Evolutionary conservation across 1,284 basidiomycete species (phyloP), one percentile per base, ranked within the genome.

Genomic region (Austroboletus novae-zelandiae): DNA sequence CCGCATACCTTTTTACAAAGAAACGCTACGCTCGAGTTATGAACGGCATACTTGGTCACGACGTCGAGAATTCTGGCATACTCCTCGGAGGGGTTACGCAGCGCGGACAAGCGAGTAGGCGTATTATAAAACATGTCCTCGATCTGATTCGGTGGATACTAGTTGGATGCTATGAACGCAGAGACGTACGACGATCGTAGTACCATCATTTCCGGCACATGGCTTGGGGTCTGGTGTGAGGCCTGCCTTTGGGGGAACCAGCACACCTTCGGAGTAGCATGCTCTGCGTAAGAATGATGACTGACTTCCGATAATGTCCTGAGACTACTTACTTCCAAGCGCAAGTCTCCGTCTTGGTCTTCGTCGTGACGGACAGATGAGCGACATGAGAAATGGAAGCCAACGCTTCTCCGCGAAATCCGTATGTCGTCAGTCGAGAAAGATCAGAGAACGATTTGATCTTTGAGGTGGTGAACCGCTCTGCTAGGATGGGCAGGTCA

Each of bases 111-210:
- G 36, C 97, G 89, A 15, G 90, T 86, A 0, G 94, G 93, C 1
- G 88, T 92, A 58, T 98, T 98, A 72, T 93, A 97, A 68, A 99
- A 99, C 31, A 99, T 74, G 64, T 98, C 91, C 67, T 98, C 93
- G 7, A 94, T 94, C 90, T 95, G 55, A 9, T 35, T 36, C 23
- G 17, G 43, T 59, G 32, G 51, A 51, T 27, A 20, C 6, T 6
- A 4, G 15, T 43, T 17, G 13, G n/a, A 39, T 5, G 11, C 15
- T 25, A 9, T 30, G 31, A 41, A 25, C 43, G 18, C 18, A 9
- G 17, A 29, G 14, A 68, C 83, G 47, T 59, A 93, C 94, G 0
- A 79, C 88, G 52, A 99, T 89, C 2, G 84, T 85, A 0, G 97
- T 99, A 1, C 97, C 97, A 52, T 98, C 89, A 59, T 95, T 97